Base-by-base conservation (phyloP, 345 rosid species). In the Aquilaria malaccensis region DNA sequence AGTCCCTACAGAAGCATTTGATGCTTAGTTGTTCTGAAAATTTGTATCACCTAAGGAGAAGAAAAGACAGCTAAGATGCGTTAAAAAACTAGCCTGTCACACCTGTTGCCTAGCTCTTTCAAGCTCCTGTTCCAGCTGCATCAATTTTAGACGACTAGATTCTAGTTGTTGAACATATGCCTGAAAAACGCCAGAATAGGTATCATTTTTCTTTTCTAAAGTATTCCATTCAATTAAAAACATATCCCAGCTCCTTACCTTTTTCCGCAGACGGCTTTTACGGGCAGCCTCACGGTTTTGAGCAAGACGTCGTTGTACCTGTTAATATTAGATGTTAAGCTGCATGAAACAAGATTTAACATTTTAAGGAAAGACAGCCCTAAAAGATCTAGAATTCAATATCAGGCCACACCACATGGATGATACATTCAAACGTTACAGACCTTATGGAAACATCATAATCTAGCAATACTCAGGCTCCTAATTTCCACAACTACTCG, bases 221-320 rank as follows among this genome's bases (percentile, higher is more conserved):
- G 60, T 22, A 30, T 22, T 7, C 22, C 10, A 29, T 56, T 31
- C 60, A 59, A 33, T 58, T 52, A 30, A 55, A 37, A 55, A 59
- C 50, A 63, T 30, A 32, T 11, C 11, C 51, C 46, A 22, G 56
- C 59, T 15, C 57, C 48, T 7, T 73, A 94, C 99, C 85, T 94
- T 94, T 73, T 90, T 94, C 70, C 99, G 81, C 71, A 94, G 57
- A 57, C 99, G 97, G 71, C 99, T 88, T 72, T 94, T 94, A 64
- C 96, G 88, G 56, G 99, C 99, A 77, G 99, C 99, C 78, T 90
- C 97, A 3, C 97, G 95, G 52, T 94, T 94, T 69, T 90, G 97
- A 13, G 97, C 97, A 31, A 90, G 97, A 53, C 99, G 86, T 72
- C 97, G 85, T 71, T 86, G 95, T 70, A 84, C 72, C 99, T 90